These are phyloP conservation scores for Inonotus obliquus DNA, from an alignment of 1,284 basidiomycete genomes.

Conservation along the genomic window DNA sequence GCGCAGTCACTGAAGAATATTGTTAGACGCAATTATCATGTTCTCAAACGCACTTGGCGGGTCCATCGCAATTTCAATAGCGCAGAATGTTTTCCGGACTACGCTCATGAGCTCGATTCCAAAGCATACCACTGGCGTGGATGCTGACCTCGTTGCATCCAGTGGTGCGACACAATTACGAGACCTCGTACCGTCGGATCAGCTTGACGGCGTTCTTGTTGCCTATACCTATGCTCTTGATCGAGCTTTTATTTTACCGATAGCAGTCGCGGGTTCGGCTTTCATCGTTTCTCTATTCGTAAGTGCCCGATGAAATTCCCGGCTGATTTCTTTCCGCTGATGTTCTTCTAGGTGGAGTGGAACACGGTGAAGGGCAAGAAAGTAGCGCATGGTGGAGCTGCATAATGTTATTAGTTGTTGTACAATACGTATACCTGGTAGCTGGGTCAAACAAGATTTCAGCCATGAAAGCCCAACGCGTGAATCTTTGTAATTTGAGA, in stretches of 20 bases:
- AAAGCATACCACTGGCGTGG: constrained; percentile 20
- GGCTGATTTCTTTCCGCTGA: not conserved
- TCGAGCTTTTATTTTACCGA: constrained; percentile 17
- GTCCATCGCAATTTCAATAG: constrained; percentile 24
- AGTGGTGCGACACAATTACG: constrained; percentile 20
- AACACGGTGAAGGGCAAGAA: constrained; percentile 17
- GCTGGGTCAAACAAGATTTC: not conserved
- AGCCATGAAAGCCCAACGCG: not conserved
- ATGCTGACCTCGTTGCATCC: constrained; percentile 15
- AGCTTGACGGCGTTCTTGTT: constrained; percentile 17
- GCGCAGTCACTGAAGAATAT: not conserved
- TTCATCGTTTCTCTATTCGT: constrained; percentile 17
- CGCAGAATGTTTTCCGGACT: constrained; percentile 23
- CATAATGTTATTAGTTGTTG: not conserved
- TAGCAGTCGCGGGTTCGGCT: constrained; percentile 13
- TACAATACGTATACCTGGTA: not conserved
- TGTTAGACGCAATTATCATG: constrained; percentile 20
- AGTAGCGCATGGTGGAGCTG: constrained; percentile 4
- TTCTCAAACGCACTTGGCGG: constrained; percentile 23
- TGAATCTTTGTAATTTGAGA: not conserved
- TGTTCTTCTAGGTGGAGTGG: constrained; percentile 15
- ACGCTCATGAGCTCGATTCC: constrained; percentile 17
- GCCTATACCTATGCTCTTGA: constrained; percentile 19
- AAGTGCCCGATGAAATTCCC: not conserved
- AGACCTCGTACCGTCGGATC: constrained; percentile 16